A percentile compares a stretch with the other conserved stretches of the same genome.
Evolutionary conservation across 345 rosid species (phyloP).

Genomic region (Heritiera littoralis): DNA sequence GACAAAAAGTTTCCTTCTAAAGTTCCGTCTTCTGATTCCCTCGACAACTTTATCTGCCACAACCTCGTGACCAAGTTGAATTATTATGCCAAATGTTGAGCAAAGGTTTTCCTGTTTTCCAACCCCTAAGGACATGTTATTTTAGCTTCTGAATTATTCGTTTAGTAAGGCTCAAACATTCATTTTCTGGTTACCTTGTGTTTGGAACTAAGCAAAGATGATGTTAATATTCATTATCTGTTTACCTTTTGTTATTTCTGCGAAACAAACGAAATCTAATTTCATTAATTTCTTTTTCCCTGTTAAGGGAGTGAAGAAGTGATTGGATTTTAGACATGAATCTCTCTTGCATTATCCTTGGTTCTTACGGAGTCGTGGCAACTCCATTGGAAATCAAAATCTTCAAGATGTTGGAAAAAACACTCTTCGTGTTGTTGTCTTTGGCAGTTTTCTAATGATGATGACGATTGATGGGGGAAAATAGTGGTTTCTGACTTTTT

Average conservation of each 20-base stretch:
- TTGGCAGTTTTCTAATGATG: not conserved
- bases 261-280: no score
- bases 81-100: not conserved
- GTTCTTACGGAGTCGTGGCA: not conserved
- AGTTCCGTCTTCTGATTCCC: constrained; percentile 15
- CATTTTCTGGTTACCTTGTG: not conserved
- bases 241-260: no score
- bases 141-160: not conserved
- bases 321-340: not conserved
- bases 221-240: not conserved
- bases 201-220: not conserved
- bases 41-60: not conserved
- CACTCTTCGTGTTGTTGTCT: not conserved
- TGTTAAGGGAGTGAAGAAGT: not conserved
- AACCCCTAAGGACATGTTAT: constrained; percentile 4
- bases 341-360: not conserved
- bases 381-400: not conserved
- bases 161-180: not conserved
- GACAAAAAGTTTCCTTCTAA: not conserved
- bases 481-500: not conserved
- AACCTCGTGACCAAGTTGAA: constrained; percentile 11
- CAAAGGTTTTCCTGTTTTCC: not conserved
- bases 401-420: not conserved
- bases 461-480: not conserved
- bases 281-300: no score